A percentile compares a stretch with the other conserved stretches of the same genome.
These are phyloP conservation scores for Noccaea caerulescens DNA, from an alignment of 345 rosid species.

Conservation along the genomic window DNA sequence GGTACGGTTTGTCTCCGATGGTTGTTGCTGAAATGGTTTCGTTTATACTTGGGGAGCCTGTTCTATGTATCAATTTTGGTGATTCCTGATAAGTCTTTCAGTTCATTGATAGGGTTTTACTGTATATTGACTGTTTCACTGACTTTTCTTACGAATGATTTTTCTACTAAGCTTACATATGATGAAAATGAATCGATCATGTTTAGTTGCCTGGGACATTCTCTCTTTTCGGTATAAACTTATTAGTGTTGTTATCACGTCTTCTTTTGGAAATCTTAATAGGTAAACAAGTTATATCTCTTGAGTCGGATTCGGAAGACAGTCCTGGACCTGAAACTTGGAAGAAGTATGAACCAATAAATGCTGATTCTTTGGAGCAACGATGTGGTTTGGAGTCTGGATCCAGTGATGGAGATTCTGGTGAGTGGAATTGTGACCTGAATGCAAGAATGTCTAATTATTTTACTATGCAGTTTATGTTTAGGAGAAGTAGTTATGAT, in stretches of 20 bases:
- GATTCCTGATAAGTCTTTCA: neutral
- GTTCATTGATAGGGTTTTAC: slow-evolving; percentile 19
- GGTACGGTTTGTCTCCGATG: neutral
- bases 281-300: slow-evolving; percentile 60
- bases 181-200: neutral
- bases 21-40: neutral
- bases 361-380: slow-evolving; percentile 35
- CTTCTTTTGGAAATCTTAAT: slow-evolving; percentile 3
- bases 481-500: neutral
- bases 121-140: neutral
- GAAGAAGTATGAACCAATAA: slow-evolving; percentile 33
- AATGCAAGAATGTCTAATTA: neutral
- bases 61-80: neutral
- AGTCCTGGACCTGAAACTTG: slow-evolving; percentile 35
- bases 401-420: slow-evolving; percentile 35
- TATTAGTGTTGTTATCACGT: neutral
- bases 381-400: slow-evolving; percentile 33
- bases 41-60: neutral
- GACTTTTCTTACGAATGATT: neutral
- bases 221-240: neutral
- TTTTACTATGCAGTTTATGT: neutral
- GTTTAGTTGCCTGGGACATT: neutral
- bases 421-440: slow-evolving; percentile 3
- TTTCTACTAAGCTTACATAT: neutral
- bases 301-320: slow-evolving; percentile 75